Percentiles rank a stretch among this genome's conserved stretches.
Evolutionary conservation across 2,329 filamentous ascomycete genomes (phyloP).

Genomic region (Curvularia hawaiiensis): DNA sequence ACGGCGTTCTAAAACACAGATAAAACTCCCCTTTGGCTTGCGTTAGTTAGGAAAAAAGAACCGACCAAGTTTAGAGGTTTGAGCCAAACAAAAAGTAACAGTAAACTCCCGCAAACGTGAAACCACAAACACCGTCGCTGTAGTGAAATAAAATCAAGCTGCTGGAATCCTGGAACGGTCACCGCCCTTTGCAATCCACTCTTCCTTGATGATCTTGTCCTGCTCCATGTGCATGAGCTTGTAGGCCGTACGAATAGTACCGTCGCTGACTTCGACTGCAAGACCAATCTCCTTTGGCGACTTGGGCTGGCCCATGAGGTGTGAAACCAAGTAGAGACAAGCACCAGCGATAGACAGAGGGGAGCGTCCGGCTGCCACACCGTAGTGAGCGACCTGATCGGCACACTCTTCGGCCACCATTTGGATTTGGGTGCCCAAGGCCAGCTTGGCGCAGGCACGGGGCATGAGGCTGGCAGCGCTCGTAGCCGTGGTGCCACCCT

Average conservation of each 20-base stretch:
- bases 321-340: constrained; percentile 94
- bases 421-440: constrained; percentile 74
- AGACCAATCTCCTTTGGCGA: constrained; percentile 84
- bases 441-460: constrained; percentile 86
- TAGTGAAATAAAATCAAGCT: constrained; percentile 2
- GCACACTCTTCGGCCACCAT: constrained; percentile 82
- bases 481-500: constrained; percentile 71
- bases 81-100: background rate
- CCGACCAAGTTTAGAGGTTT: background rate
- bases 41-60: too few species aligned
- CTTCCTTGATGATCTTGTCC: constrained; percentile 73
- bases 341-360: constrained; percentile 93
- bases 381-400: constrained; percentile 74
- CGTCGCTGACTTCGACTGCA: constrained; percentile 90
- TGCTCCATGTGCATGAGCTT: constrained; percentile 80
- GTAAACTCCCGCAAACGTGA: background rate
- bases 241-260: constrained; percentile 95
- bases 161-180: constrained; percentile 72
- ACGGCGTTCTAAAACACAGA: too few species aligned
- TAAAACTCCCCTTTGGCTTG: too few species aligned
- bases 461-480: constrained; percentile 83
- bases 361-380: constrained; percentile 87
- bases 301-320: constrained; percentile 79
- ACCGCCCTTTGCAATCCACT: constrained; percentile 76
- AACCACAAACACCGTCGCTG: background rate